A percentile compares a stretch with the other conserved stretches of the same genome.
These are phyloP conservation scores for Ramularia endophylla DNA, from an alignment of 2,329 filamentous ascomycete genomes.

Conservation along the genomic window DNA sequence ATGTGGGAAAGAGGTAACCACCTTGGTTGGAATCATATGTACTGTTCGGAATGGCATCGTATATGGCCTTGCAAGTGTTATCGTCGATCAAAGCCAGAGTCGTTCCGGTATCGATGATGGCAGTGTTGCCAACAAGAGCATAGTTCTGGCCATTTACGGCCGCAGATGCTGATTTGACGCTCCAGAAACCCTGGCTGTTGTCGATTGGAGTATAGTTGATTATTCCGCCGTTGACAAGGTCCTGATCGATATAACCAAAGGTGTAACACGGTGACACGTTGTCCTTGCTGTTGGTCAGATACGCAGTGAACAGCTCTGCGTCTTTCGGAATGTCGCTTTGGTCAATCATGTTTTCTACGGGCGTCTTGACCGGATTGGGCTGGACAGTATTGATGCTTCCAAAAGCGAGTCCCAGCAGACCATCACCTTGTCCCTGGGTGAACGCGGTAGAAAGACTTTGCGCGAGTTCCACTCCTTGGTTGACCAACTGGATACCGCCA, in stretches of 20 bases:
- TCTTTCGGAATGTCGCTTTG: constrained; percentile 49
- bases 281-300: constrained; percentile 55
- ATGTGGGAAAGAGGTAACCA: constrained; percentile 58
- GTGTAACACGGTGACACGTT: constrained; percentile 55
- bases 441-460: constrained; percentile 55
- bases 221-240: constrained; percentile 45
- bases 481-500: constrained; percentile 55
- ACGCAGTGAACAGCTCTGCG: constrained; percentile 57
- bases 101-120: constrained; percentile 67
- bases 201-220: constrained; percentile 55
- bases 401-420: constrained; percentile 62
- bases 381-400: constrained; percentile 40
- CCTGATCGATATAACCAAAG: constrained; percentile 62
- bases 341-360: constrained; percentile 63
- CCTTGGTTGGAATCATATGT: constrained; percentile 30
- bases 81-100: constrained; percentile 62
- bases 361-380: constrained; percentile 53
- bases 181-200: constrained; percentile 62
- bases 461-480: constrained; percentile 61
- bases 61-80: constrained; percentile 54
- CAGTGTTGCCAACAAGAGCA: constrained; percentile 51
- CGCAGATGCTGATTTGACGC: constrained; percentile 52
- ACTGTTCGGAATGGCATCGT: constrained; percentile 57
- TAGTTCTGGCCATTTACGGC: constrained; percentile 53
- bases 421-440: constrained; percentile 51